A percentile compares a stretch with the other conserved stretches of the same genome.
Evolutionary conservation across 1,284 basidiomycete species (phyloP).

Genomic region (Paramarasmius palmivorus): DNA sequence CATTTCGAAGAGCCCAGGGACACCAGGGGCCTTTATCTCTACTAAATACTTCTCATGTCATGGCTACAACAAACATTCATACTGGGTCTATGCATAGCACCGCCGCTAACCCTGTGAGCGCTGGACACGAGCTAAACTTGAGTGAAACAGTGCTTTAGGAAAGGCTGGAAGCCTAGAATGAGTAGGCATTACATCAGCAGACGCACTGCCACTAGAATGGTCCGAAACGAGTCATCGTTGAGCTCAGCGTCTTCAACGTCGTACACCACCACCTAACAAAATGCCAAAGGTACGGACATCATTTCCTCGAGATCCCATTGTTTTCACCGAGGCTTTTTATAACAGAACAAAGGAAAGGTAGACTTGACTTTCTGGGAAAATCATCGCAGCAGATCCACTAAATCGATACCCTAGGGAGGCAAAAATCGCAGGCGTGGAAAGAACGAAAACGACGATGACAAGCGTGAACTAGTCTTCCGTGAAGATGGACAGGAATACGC

Average conservation of each 20-base stretch:
- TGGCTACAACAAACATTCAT: too few relatives aligned
- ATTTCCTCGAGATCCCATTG: constrained; percentile 12
- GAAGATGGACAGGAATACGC: constrained; percentile 99
- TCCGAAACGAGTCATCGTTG: not conserved
- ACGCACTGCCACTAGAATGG: not conserved
- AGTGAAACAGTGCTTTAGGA: too few relatives aligned
- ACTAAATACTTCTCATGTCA: too few relatives aligned
- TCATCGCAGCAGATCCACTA: not conserved
- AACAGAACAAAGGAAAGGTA: constrained; percentile 85
- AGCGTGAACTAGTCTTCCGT: constrained; percentile 98
- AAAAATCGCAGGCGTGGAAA: constrained; percentile 99
- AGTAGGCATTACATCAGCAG: too few relatives aligned
- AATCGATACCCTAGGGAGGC: constrained; percentile 79
- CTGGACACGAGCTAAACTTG: too few relatives aligned
- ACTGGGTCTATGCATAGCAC: too few relatives aligned
- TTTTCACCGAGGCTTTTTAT: constrained; percentile 15
- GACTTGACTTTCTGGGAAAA: not conserved
- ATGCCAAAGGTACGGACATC: constrained; percentile 58
- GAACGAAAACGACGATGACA: constrained; percentile 98
- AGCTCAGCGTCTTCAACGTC: not conserved
- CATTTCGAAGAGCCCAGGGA: too few relatives aligned
- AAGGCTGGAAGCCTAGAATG: too few relatives aligned
- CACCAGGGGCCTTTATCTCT: too few relatives aligned
- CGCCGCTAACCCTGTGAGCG: too few relatives aligned
- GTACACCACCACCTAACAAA: constrained; percentile 16